Base-by-base conservation (phyloP, 1,139 yeast species). In the Ogataea hybrid region DNA sequence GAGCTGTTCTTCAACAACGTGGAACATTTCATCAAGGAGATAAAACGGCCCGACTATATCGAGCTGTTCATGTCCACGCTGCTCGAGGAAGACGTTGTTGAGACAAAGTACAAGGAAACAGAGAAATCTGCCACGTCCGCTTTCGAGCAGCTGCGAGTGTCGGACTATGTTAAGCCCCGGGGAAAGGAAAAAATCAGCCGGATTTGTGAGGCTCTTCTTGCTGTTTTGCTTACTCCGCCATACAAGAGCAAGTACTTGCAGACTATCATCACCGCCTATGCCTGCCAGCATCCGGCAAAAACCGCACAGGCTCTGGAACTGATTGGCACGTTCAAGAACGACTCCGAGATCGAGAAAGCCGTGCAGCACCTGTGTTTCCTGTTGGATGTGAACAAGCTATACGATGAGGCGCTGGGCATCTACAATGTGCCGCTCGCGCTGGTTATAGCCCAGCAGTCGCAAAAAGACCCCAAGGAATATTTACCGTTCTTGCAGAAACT, bases 381-480 rank as follows among this genome's bases (percentile, higher is more conserved):
- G 47, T 92, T 86, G 58, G 99, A 92, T 64, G 95, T 89, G 27
- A 88, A 88, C 58, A 70, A 78, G 50, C 71, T 92, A 25, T 92
- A 90, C 64, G 74, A 81, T 41, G 81, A 84, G 14, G 86, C 97
- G 0, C 72, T 92, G 48, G 86, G 95, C 1, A 69, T 86, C 27
- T 94, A 94, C 58, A 86, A 92, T 61, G 81, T 94, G 31, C 81
- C 81, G 47, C 68, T 90, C 52, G 79, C 98, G 0, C 71, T 94
- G 46, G 73, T 77, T 10, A 81, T 94, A 50, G 98, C 98, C 0
- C 97, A 94, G 62, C 92, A 89, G 59, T 89, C 97, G 0, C 97
- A 92, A 63, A 89, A 84, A 73, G 99, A 94, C 67, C 99, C 99
- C 21, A 88, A 90, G 58, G 99, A 94, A 62, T 94, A 92, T 57